phyloP scores from a whole-genome alignment of 2,329 filamentous ascomycete genomes.

The Fusarium proliferatum region DNA sequence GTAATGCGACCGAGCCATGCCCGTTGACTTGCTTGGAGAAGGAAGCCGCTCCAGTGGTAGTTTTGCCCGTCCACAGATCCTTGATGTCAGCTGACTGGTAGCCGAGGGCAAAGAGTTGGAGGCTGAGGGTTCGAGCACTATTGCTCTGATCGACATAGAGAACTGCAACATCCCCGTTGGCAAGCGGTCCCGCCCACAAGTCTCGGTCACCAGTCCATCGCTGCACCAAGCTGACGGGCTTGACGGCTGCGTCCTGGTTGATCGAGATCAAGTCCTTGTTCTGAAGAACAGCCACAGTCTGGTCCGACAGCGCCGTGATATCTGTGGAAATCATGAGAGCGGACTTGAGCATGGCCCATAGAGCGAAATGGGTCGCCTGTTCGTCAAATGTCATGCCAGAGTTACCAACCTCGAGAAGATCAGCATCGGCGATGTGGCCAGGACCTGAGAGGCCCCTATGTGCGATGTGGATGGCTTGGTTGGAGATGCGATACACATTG shows the following conservation, averaged over 20 bases:
- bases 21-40: background rate
- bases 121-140: background rate
- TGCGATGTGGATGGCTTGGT: background rate
- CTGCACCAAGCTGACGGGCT: background rate
- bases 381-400: background rate
- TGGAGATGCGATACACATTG: background rate
- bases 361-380: background rate
- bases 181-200: slow-evolving; percentile 1
- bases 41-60: background rate
- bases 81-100: background rate
- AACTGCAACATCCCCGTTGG: background rate
- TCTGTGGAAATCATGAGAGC: background rate
- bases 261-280: background rate
- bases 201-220: background rate
- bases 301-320: background rate
- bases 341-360: background rate
- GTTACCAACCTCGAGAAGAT: slow-evolving; percentile 2
- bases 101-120: background rate
- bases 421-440: background rate
- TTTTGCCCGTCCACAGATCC: background rate
- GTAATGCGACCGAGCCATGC: background rate
- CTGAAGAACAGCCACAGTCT: background rate
- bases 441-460: background rate
- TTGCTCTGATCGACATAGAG: background rate
- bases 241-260: background rate